Percentiles rank a stretch among this genome's conserved stretches.
phyloP scores from a whole-genome alignment of 306 rosid species.

The Acacia crassicarpa region DNA sequence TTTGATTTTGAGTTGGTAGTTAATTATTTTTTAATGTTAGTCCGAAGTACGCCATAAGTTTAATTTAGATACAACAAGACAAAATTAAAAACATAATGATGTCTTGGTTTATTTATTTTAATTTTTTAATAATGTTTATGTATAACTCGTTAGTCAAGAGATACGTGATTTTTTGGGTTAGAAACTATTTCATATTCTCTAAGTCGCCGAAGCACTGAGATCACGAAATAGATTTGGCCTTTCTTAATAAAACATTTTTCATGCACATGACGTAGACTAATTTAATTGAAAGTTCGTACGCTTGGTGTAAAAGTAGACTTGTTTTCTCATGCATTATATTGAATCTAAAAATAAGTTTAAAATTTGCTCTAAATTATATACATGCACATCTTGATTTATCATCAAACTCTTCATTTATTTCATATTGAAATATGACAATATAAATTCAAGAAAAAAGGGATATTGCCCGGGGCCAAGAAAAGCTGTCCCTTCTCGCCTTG shows the following conservation, averaged over 20 bases:
- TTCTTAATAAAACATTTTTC: too few relatives aligned
- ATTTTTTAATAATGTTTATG: too few relatives aligned
- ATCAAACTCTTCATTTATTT: background rate
- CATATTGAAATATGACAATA: background rate
- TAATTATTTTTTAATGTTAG: background rate
- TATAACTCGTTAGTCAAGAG: background rate
- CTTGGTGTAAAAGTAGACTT: too few relatives aligned
- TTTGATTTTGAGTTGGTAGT: background rate
- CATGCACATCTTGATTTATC: background rate
- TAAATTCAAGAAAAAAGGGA: background rate
- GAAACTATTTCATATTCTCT: too few relatives aligned
- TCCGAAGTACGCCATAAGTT: background rate
- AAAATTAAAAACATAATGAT: background rate
- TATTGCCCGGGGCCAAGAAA: background rate
- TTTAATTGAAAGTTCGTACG: too few relatives aligned
- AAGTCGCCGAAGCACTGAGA: too few relatives aligned
- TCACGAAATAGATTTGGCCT: too few relatives aligned
- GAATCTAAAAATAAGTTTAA: background rate
- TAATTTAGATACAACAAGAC: background rate
- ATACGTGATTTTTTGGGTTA: too few relatives aligned
- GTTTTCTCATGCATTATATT: too few relatives aligned
- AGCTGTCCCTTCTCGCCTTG: background rate
- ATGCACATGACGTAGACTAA: too few relatives aligned
- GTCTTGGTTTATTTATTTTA: background rate
- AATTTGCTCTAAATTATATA: background rate